These are phyloP conservation scores for Podosphaera aphanis DNA, from an alignment of 2,329 filamentous ascomycete species.

Conservation along the genomic window DNA sequence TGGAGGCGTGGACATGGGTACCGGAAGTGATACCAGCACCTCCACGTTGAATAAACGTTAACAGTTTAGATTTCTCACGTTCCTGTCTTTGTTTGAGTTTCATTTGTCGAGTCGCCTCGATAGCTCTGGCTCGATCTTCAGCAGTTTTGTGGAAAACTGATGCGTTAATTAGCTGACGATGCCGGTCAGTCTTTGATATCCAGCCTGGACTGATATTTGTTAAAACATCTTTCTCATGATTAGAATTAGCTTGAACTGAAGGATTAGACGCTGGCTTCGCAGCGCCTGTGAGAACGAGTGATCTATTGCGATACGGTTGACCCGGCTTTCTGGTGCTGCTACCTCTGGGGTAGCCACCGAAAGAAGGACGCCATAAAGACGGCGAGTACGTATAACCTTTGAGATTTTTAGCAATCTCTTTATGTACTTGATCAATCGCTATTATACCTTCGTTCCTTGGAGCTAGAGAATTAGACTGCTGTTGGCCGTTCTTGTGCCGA, in stretches of 20 bases:
- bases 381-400: constrained; percentile 10
- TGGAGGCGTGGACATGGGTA: background rate
- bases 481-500: constrained; percentile 44
- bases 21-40: constrained; percentile 8
- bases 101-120: constrained; percentile 42
- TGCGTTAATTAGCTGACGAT: constrained; percentile 64
- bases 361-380: constrained; percentile 11
- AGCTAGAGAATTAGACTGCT: constrained; percentile 3
- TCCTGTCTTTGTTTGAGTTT: constrained; percentile 29
- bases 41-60: constrained; percentile 21
- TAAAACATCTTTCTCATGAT: constrained; percentile 6
- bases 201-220: constrained; percentile 23
- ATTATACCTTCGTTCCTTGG: constrained; percentile 8
- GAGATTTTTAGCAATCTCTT: constrained; percentile 5
- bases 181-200: constrained; percentile 51
- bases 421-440: constrained; percentile 1
- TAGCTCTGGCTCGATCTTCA: constrained; percentile 42
- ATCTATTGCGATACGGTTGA: constrained; percentile 28
- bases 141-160: constrained; percentile 53
- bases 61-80: constrained; percentile 35
- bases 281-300: constrained; percentile 37
- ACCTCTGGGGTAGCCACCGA: constrained; percentile 10
- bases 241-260: constrained; percentile 2
- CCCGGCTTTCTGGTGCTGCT: constrained; percentile 17
- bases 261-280: constrained; percentile 2